Conservation (phyloP, 495 filamentous ascomycete genomes). For the Aspergillus avenaceus region DNA sequence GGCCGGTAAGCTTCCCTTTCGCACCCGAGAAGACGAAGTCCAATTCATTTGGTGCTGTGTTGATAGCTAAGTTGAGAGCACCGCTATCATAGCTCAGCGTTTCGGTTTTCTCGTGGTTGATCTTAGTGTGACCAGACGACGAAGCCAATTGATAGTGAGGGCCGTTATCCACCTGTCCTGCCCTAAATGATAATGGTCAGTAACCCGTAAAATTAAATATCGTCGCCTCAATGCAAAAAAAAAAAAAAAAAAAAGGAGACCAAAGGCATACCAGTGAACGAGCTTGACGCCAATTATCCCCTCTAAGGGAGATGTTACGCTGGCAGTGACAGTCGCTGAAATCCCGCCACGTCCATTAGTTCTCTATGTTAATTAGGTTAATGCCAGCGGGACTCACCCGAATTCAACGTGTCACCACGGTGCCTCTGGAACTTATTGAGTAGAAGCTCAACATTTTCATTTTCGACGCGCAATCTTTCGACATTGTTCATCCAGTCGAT, state of each 20-base stretch:
- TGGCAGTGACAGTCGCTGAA: conserved; percentile 26
- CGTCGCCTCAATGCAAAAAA: background rate
- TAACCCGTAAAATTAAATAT: no score
- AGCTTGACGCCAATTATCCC: conserved; percentile 60
- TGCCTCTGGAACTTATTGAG: conserved; percentile 41
- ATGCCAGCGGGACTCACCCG: conserved; percentile 43
- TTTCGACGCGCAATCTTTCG: conserved; percentile 32
- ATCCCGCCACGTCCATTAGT: background rate
- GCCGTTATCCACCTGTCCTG: conserved; percentile 43
- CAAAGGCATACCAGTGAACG: conserved; percentile 52
- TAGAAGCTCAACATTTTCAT: conserved; percentile 33
- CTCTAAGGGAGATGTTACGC: conserved; percentile 50
- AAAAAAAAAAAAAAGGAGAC: background rate
- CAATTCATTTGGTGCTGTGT: conserved; percentile 50
- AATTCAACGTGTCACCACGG: conserved; percentile 57
- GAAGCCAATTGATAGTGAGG: conserved; percentile 63
- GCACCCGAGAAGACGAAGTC: conserved; percentile 51
- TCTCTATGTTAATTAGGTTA: no score
- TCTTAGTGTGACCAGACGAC: conserved; percentile 34
- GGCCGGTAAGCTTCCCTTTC: conserved; percentile 51
- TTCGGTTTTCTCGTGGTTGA: conserved; percentile 40
- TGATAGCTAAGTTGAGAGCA: conserved; percentile 48
- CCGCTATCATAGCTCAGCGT: conserved; percentile 55
- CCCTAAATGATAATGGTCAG: conserved; percentile 22
- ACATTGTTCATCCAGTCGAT: conserved; percentile 49